Conservation (phyloP, 768 basidiomycete species). For the Peribolospora kevripleyi region DNA sequence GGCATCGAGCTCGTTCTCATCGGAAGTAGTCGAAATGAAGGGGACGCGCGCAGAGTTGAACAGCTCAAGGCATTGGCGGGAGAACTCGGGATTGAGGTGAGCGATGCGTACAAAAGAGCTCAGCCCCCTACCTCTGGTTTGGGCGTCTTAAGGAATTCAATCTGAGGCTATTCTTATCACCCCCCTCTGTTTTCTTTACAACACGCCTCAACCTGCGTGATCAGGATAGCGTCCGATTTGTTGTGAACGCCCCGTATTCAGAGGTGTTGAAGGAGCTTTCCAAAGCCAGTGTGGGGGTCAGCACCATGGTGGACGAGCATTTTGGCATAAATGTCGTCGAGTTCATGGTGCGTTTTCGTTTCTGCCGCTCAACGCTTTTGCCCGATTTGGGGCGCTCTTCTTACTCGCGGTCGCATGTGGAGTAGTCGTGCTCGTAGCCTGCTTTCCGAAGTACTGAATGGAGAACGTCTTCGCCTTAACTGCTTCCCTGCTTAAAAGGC, state of each 20-base stretch:
- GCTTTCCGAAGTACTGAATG: not conserved
- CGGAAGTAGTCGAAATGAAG: conserved; percentile 60
- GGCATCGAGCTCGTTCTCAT: conserved; percentile 43
- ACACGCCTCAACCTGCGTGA: not conserved
- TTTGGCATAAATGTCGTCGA: conserved; percentile 97
- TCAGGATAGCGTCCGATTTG: conserved; percentile 47
- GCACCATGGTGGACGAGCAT: conserved; percentile 96
- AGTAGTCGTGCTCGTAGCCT: not conserved
- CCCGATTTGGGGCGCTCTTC: conserved; percentile 3
- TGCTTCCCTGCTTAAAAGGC: conserved; percentile 30
- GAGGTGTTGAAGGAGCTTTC: conserved; percentile 47
- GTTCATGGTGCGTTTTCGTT: conserved; percentile 47
- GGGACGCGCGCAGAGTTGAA: conserved; percentile 45
- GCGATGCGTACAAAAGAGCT: conserved; percentile 6
- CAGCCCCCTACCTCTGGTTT: not conserved
- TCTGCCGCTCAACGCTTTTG: conserved; percentile 6
- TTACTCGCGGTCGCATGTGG: not conserved
- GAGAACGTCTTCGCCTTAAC: not conserved
- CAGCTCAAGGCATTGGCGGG: conserved; percentile 33
- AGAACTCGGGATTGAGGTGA: conserved; percentile 41
- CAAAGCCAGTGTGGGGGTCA: conserved; percentile 55
- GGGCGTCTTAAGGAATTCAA: not conserved
- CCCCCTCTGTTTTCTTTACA: not conserved
- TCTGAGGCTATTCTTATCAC: not conserved
- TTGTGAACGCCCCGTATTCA: conserved; percentile 58